phyloP scores from a whole-genome alignment of 208 protist genomes.

The Trypanosoma lewisi region DNA sequence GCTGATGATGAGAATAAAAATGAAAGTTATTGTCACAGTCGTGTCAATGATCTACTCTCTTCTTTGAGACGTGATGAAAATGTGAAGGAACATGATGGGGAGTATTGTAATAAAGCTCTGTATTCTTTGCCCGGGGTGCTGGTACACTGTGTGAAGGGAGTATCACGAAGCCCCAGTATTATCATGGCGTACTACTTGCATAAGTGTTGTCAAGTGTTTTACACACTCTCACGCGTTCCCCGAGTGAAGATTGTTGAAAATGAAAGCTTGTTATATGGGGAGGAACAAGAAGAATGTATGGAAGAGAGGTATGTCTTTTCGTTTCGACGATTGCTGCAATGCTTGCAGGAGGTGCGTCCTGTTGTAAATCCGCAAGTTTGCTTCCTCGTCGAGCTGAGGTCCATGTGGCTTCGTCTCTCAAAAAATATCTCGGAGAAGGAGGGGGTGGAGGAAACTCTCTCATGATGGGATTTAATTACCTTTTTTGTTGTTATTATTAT shows the following conservation, averaged over 20 bases:
- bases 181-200: constrained; percentile 60
- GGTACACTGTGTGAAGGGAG: constrained; percentile 80
- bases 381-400: constrained; percentile 60
- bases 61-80: neutral
- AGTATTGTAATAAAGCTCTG: neutral
- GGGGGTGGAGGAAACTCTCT: neutral
- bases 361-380: constrained; percentile 62
- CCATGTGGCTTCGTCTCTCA: constrained; percentile 39
- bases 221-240: constrained; percentile 5
- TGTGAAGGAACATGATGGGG: neutral
- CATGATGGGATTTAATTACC: neutral
- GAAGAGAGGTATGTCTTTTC: constrained; percentile 10
- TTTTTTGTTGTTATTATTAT: neutral
- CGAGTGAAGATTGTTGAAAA: constrained; percentile 1
- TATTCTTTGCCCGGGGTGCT: constrained; percentile 40
- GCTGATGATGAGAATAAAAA: neutral
- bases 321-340: constrained; percentile 29
- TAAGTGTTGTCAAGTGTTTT: constrained; percentile 22
- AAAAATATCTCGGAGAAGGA: neutral
- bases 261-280: neutral
- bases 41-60: neutral
- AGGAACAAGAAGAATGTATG: neutral
- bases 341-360: constrained; percentile 43
- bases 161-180: constrained; percentile 72
- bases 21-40: neutral